phyloP scores from a whole-genome alignment of 164 flowering plant genomes.

The Sextonia rubra region DNA sequence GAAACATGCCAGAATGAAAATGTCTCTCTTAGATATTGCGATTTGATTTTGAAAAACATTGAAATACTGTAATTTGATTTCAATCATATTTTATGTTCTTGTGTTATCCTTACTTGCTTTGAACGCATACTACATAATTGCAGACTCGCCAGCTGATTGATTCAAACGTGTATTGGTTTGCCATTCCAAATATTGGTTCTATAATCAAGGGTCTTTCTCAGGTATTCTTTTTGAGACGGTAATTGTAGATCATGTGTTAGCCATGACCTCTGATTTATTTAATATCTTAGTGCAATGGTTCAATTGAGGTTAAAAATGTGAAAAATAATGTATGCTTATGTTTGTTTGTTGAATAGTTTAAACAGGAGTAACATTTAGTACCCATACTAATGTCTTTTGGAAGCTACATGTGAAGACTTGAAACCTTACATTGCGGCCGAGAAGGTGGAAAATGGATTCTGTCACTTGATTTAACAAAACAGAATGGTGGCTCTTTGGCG shows the following conservation, averaged over 20 bases:
- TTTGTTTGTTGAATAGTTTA: not conserved
- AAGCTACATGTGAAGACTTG: too few species aligned
- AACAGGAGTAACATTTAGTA: not conserved
- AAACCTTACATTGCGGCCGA: too few species aligned
- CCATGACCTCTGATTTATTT: not conserved
- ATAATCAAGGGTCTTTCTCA: constrained; percentile 84
- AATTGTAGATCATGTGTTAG: not conserved
- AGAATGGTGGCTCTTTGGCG: too few species aligned
- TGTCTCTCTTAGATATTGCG: too few species aligned
- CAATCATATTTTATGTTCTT: too few species aligned
- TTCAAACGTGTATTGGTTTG: constrained; percentile 84
- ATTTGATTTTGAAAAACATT: too few species aligned
- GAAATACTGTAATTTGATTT: too few species aligned
- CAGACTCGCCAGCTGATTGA: constrained; percentile 91
- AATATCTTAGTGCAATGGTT: not conserved
- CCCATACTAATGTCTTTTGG: too few species aligned
- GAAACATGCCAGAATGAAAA: too few species aligned
- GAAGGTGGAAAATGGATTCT: too few species aligned
- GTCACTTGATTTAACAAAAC: too few species aligned
- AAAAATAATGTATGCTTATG: not conserved
- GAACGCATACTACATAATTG: constrained; percentile 9
- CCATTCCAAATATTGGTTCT: constrained; percentile 86
- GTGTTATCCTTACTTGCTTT: too few species aligned
- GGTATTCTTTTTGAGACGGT: constrained; percentile 34
- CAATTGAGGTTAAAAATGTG: not conserved